phyloP scores from a whole-genome alignment of 306 rosid species.

The Cotoneaster glaucophyllus region DNA sequence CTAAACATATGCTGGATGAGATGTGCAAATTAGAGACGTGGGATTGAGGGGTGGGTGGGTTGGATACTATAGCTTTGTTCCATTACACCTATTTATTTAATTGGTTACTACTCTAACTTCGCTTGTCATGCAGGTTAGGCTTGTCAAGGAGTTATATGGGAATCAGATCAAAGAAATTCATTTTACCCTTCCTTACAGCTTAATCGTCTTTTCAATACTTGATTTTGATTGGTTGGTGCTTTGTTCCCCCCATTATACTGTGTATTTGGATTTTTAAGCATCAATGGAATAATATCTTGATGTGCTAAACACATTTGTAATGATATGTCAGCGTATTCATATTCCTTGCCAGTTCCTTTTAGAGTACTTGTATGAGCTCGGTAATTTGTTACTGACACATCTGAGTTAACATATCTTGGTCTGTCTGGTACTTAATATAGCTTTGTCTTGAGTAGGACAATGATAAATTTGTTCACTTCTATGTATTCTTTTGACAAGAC shows the following conservation, averaged over 20 bases:
- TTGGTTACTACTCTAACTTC: background rate
- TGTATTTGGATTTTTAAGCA: background rate
- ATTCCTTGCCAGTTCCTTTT: background rate
- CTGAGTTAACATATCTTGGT: background rate
- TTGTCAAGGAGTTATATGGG: conserved; percentile 89
- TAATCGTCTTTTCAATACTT: conserved; percentile 58
- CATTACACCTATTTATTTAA: background rate
- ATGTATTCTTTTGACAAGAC: background rate
- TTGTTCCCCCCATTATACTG: background rate
- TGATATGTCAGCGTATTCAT: background rate
- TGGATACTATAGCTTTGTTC: background rate
- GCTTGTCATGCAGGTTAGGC: conserved; percentile 61
- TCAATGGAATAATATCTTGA: background rate
- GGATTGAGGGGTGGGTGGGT: background rate
- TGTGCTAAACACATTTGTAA: background rate
- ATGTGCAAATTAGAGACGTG: background rate
- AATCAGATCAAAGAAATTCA: conserved; percentile 73
- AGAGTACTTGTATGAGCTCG: background rate
- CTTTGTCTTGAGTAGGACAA: background rate
- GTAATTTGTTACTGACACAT: background rate
- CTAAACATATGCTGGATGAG: background rate
- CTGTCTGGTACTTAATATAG: background rate
- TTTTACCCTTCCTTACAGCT: conserved; percentile 79
- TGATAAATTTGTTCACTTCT: background rate
- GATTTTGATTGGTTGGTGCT: conserved; percentile 77